These are phyloP conservation scores for Lodderomyces parapsilosis DNA, from an alignment of 1,139 yeast species.

Conservation along the genomic window DNA sequence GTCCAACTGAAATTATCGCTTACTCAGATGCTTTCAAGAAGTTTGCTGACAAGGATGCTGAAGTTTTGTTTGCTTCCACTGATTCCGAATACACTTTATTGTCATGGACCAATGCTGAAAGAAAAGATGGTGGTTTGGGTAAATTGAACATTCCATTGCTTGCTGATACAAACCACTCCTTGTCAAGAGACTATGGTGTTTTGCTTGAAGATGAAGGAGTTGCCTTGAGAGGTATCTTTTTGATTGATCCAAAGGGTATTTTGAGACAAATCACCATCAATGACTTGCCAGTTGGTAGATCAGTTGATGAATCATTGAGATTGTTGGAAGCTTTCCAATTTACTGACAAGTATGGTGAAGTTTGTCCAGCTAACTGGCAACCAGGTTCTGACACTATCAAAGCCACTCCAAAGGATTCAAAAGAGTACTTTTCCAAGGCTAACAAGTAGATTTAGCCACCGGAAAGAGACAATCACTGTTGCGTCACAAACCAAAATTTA, in stretches of 20 bases:
- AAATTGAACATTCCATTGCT: slow-evolving; percentile 89
- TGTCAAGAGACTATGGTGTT: slow-evolving; percentile 95
- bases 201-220: slow-evolving; percentile 93
- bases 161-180: slow-evolving; percentile 95
- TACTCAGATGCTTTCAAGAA: slow-evolving; percentile 92
- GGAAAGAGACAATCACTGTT: neutral
- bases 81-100: slow-evolving; percentile 96
- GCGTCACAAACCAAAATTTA: neutral
- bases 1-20: slow-evolving; percentile 99
- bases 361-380: slow-evolving; percentile 99
- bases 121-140: slow-evolving; percentile 98
- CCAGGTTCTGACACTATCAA: slow-evolving; percentile 95
- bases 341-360: slow-evolving; percentile 98
- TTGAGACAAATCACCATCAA: slow-evolving; percentile 96
- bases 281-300: slow-evolving; percentile 98
- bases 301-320: slow-evolving; percentile 96
- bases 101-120: slow-evolving; percentile 96
- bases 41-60: slow-evolving; percentile 83
- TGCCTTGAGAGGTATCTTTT: slow-evolving; percentile 95
- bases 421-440: slow-evolving; percentile 73
- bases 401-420: slow-evolving; percentile 79
- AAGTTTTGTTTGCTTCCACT: slow-evolving; percentile 93
- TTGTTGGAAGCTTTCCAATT: slow-evolving; percentile 98
- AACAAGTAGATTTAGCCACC: slow-evolving; percentile 28
- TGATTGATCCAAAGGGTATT: slow-evolving; percentile 92